phyloP scores from a whole-genome alignment of 2,329 filamentous ascomycete genomes.

The Dendrostoma leiphaemia region DNA sequence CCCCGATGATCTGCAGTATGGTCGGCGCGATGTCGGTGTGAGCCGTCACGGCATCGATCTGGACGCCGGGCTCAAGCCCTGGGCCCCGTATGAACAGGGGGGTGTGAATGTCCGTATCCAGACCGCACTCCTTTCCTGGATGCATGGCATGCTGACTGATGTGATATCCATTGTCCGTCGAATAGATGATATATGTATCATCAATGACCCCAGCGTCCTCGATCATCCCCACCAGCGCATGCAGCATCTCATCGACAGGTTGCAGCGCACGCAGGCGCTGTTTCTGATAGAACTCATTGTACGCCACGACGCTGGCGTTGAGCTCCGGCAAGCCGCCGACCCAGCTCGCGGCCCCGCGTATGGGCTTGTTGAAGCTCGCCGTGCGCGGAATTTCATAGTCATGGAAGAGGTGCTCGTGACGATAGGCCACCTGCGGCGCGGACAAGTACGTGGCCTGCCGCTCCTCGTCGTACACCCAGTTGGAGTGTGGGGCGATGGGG shows the following conservation, averaged over 20 bases:
- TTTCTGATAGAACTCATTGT: too few species aligned
- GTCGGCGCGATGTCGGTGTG: conserved; percentile 47
- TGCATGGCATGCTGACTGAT: neutral
- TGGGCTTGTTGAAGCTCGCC: too few species aligned
- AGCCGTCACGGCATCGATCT: conserved; percentile 35
- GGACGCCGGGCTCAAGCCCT: conserved; percentile 32
- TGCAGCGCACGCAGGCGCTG: conserved; percentile 40
- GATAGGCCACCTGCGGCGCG: too few species aligned
- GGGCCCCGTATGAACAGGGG: conserved; percentile 43
- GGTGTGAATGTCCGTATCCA: conserved; percentile 45
- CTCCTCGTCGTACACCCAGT: conserved; percentile 21
- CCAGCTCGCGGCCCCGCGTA: too few species aligned
- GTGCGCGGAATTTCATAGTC: too few species aligned
- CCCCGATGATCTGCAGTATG: conserved; percentile 33
- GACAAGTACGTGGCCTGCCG: conserved; percentile 45
- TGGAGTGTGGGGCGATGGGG: conserved; percentile 63
- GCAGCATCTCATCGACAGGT: conserved; percentile 41
- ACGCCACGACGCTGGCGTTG: too few species aligned
- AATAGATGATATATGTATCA: conserved; percentile 2
- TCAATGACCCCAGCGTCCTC: conserved; percentile 8
- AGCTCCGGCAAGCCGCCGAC: too few species aligned
- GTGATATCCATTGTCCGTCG: neutral
- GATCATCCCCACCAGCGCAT: conserved; percentile 30
- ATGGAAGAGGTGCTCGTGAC: too few species aligned
- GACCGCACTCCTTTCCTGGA: conserved; percentile 41